Base-by-base conservation (phyloP, 2,329 filamentous ascomycete genomes). In the Ophiocordyceps camponoti-floridani region DNA sequence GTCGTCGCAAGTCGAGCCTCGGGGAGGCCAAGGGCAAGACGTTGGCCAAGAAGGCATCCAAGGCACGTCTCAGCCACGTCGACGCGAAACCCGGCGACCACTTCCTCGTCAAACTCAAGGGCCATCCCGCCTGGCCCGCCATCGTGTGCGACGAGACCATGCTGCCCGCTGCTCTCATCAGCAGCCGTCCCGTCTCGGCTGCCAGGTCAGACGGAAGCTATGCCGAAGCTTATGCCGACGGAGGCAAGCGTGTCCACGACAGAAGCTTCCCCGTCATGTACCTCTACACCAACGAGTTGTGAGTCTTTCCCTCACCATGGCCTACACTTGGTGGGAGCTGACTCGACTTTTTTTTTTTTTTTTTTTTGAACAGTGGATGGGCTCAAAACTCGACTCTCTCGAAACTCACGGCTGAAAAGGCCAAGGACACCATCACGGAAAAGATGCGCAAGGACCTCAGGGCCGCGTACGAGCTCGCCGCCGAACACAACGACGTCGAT, bases 221-320 rank as follows among this genome's bases (percentile, higher is more conserved):
- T 61, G 79, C 84, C 45, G 84, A 87, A 47, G 84, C 89, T 51
- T 95, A 84, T 58, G 77, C 79, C 38, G 87, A 94, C 54, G 88
- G 83, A 48, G 89, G 84, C 54, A 91, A 91, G 68, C 83, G 87
- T 52, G 79, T 75, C 40, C 76, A 80, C 49, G 87, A 95, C 62
- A 77, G 89, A 50, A 87, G 83, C 28, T 96, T 87, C 59, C 85
- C 89, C 5, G 79, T 96, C 57, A 95, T 96, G 89, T 96, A 94
- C 60, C 68, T 96, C 43, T 72, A 77, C 50, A 94, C 88, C 35
- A 95, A 96, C 56, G 89, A 96, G 71, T 96, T 98, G 91, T 98
- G 67, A 77, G 89, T 77, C 14, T 8, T n/a, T 5, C 4, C 8
- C 10, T 30, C 6, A 7, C 13, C 18, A 13, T 9, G 11, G 7